Evolutionary conservation across 2,329 filamentous ascomycete genomes (phyloP), one percentile per base, ranked within the genome.

Genomic region (Leptographium galeiforme): DNA sequence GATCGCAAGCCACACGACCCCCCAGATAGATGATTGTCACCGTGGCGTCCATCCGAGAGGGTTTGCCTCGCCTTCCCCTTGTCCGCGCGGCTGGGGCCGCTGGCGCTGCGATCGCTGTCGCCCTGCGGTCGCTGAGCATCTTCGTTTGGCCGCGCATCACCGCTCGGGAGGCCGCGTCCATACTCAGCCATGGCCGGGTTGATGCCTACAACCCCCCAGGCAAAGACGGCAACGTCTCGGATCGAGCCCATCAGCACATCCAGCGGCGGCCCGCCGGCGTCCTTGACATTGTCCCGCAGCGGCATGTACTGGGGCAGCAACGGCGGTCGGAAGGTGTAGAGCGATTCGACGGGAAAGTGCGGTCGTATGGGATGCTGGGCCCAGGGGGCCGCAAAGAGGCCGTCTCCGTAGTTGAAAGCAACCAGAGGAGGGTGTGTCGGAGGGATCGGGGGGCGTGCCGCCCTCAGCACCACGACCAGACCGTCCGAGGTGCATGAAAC

Each of bases 401-500:
- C 85, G 57, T 80, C 80, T 41, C 76, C 71, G 51, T 70, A 71
- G 52, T 75, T 74, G 36, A 69, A 67, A 39, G 66, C 73, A 4
- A 72, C 63, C 32, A 68, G 64, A 13, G 76, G 72, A 10, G 75
- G 73, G 53, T 80, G 72, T 5, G 76, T 67, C 13, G 72, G 71
- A 4, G 84, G 85, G 48, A 89, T 80, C 8, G 81, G 74, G 5
- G 87, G 83, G 32, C 85, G 78, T 30, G 88, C 88, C 58, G 78
- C 80, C 53, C 89, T 79, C 14, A 94, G 71, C 50, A 91, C 82
- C 8, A 94, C 87, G 2, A 94, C 87, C 0, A 95, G 72, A 1
- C 89, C 89, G 64, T 95, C 89, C 0, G 89, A 94, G 2, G 88
- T 89, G 67, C 89, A 95, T 0, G 89, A 94, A 6, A 95, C 83